Evolutionary conservation across 306 rosid species (phyloP).

Genomic region (Sicyos baderoa): DNA sequence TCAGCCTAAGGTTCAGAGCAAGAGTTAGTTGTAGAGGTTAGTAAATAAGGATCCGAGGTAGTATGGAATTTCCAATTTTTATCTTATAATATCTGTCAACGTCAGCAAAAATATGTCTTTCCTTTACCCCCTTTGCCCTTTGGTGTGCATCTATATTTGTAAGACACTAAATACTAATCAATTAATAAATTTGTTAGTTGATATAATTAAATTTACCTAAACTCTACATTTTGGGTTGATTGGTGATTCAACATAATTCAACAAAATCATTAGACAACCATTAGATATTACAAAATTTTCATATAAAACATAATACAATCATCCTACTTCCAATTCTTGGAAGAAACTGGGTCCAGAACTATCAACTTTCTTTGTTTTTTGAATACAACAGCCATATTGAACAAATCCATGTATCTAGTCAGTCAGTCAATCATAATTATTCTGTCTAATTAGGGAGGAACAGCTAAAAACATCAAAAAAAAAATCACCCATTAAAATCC

Average conservation of each 20-base stretch:
- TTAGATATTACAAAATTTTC: background rate
- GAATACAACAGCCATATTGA: background rate
- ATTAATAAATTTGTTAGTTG: too few species aligned
- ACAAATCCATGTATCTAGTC: background rate
- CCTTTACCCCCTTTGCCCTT: too few species aligned
- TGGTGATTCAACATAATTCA: too few species aligned
- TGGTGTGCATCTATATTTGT: too few species aligned
- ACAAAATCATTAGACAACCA: too few species aligned
- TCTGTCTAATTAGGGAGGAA: conserved; percentile 9
- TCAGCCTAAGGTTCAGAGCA: too few species aligned
- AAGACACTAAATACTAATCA: background rate
- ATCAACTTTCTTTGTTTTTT: background rate
- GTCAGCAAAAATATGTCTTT: background rate
- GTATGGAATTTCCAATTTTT: background rate
- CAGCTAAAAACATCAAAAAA: conserved; percentile 9
- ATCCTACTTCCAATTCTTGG: background rate
- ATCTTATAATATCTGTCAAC: background rate
- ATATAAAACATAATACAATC: conserved; percentile 9
- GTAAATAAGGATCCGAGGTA: too few species aligned
- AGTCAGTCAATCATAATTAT: conserved; percentile 7
- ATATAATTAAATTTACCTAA: too few species aligned
- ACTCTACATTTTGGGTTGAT: too few species aligned
- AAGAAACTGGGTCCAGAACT: background rate
- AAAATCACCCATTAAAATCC: conserved; percentile 18
- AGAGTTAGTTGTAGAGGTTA: too few species aligned